These are phyloP conservation scores for Xerocomellus intermedius DNA, from an alignment of 768 basidiomycete genomes.

Conservation along the genomic window DNA sequence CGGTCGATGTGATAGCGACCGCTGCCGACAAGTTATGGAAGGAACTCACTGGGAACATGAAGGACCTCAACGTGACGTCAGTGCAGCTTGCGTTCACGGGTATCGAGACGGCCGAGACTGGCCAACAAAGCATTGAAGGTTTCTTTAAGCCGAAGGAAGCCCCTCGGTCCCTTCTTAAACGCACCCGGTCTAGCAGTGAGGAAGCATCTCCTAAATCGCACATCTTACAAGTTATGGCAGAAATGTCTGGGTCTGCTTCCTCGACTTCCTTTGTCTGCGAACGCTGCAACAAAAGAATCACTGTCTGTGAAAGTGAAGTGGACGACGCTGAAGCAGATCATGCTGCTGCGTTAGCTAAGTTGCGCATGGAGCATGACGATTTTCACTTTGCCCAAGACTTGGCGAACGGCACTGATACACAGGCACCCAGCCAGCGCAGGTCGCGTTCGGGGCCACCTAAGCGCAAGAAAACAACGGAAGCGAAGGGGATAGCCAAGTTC, in stretches of 20 bases:
- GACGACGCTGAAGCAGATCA: slow-evolving; percentile 24
- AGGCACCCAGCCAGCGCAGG: slow-evolving; percentile 1
- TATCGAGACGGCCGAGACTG: slow-evolving; percentile 68
- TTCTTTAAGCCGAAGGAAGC: slow-evolving; percentile 58
- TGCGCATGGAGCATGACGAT: slow-evolving; percentile 77
- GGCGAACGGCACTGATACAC: slow-evolving; percentile 40
- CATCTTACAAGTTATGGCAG: not conserved
- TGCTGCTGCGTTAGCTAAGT: slow-evolving; percentile 38
- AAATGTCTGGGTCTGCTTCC: not conserved
- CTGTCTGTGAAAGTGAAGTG: slow-evolving; percentile 27
- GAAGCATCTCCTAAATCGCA: not conserved
- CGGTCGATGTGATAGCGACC: slow-evolving; percentile 71
- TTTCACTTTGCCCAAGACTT: slow-evolving; percentile 87
- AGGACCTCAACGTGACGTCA: slow-evolving; percentile 63
- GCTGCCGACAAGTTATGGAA: slow-evolving; percentile 84
- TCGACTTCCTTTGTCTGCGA: slow-evolving; percentile 51
- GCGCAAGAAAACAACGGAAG: slow-evolving; percentile 31
- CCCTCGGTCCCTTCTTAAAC: slow-evolving; percentile 35
- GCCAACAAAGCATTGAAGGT: slow-evolving; percentile 84
- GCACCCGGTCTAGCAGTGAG: slow-evolving; percentile 35
- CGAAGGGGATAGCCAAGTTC: slow-evolving; percentile 48
- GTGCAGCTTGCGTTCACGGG: slow-evolving; percentile 76
- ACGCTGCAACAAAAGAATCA: slow-evolving; percentile 52
- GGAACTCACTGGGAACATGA: slow-evolving; percentile 66
- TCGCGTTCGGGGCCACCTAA: slow-evolving; percentile 24